A percentile compares a stretch with the other conserved stretches of the same genome.
phyloP scores from a whole-genome alignment of 1,139 yeast species.

The Hemisphaericaspora lyxosophila region DNA sequence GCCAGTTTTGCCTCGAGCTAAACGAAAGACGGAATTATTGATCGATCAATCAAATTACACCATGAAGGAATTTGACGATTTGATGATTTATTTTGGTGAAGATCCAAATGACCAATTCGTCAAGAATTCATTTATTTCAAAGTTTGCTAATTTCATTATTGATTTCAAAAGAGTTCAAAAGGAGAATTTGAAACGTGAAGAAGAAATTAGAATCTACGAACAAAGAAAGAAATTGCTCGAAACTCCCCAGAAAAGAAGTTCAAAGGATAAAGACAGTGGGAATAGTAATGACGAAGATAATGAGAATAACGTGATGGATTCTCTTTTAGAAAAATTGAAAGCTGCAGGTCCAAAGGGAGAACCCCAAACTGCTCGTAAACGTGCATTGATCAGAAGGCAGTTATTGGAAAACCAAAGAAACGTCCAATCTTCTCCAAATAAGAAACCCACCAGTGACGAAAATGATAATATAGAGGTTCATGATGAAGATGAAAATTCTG shows the following conservation, averaged over 20 bases:
- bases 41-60: constrained; percentile 64
- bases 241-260: constrained; percentile 26
- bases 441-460: constrained; percentile 9
- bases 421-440: constrained; percentile 7
- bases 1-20: constrained; percentile 67
- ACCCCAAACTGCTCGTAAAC: constrained; percentile 75
- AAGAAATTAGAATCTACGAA: constrained; percentile 74
- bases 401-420: constrained; percentile 41
- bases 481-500: constrained; percentile 7
- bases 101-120: constrained; percentile 70
- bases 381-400: constrained; percentile 74
- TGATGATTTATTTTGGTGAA: constrained; percentile 78
- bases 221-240: constrained; percentile 67
- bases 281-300: constrained; percentile 24
- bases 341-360: constrained; percentile 78
- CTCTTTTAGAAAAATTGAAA: constrained; percentile 67
- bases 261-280: constrained; percentile 13
- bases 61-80: constrained; percentile 63
- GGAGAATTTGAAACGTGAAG: constrained; percentile 79
- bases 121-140: constrained; percentile 65
- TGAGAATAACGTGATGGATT: constrained; percentile 67
- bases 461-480: constrained; percentile 13
- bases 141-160: constrained; percentile 68
- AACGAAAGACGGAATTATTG: constrained; percentile 62
- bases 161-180: constrained; percentile 76